Percentiles rank a stretch among this genome's conserved stretches.
These are phyloP conservation scores for Colletotrichum higginsianum DNA, from an alignment of 2,329 filamentous ascomycete species.

Conservation along the genomic window DNA sequence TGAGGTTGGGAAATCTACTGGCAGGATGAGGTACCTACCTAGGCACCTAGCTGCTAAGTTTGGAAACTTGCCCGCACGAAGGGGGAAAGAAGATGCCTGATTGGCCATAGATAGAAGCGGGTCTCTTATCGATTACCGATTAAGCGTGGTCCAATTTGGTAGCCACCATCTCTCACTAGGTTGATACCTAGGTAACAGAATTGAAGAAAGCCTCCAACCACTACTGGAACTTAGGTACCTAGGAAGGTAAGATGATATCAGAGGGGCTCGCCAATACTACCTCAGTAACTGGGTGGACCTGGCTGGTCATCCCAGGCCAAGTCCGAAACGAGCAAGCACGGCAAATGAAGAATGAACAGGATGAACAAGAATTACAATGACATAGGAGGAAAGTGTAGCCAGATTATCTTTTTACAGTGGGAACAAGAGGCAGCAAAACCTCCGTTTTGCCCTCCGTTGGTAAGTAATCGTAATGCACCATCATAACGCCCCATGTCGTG, in stretches of 20 bases:
- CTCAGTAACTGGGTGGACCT: background rate
- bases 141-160: background rate
- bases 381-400: too few species aligned
- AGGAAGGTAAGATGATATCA: background rate
- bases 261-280: background rate
- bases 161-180: background rate
- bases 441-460: background rate
- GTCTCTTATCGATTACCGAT: conserved; percentile 5
- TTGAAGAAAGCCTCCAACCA: background rate
- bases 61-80: too few species aligned
- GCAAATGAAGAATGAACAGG: background rate
- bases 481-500: background rate
- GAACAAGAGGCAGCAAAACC: background rate
- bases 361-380: too few species aligned
- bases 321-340: background rate
- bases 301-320: background rate
- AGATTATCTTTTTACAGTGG: background rate
- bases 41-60: background rate
- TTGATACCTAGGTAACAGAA: too few species aligned
- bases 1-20: background rate
- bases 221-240: background rate
- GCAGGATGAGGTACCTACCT: background rate
- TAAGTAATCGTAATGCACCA: background rate
- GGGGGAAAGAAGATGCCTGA: background rate
- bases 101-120: background rate